Evolutionary conservation across 1,284 basidiomycete species (phyloP), one percentile per base, ranked within the genome.

Genomic region (Pseudozyma tsukubaensis): DNA sequence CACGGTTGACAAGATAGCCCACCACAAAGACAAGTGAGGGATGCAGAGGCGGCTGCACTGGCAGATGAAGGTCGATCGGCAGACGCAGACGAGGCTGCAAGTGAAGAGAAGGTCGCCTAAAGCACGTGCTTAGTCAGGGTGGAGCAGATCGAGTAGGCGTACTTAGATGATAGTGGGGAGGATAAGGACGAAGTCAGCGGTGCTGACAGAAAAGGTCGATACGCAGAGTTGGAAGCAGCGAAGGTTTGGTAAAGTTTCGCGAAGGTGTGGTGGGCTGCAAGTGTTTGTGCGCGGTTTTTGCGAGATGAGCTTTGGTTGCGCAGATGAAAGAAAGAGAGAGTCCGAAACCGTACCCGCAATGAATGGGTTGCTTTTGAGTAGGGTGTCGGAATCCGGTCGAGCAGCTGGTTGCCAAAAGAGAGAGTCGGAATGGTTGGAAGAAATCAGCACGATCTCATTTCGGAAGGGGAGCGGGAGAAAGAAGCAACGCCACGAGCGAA

Each of bases 391-490:
- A 29, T 29, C 6, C 24, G 24, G 24, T 29, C 24, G 24, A 29
- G 24, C 24, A 29, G 24, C 24, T 29, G 24, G 24, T 29, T 29
- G 24, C 24, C 24, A 29, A 29, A n/a, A n/a, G n/a, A 21, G 51
- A 45, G 42, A 63, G 48, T 29, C 35, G 42, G 21, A 63, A 35
- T 29, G 32, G 24, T 29, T 29, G 24, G 24, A 29, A 29, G 44
- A 53, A 45, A 19, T 60, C 58, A 68, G 45, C 32, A 51, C 50
- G 21, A 44, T 35, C 51, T 68, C 59, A 68, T 68, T 57, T 61
- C 59, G 54, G 35, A 47, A 48, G 18, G 18, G 42, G 13, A 18
- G 14, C 13, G 39, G 50, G 12, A 56, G 14, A 48, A 50, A 29
- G 50, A 43, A 52, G 53, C 53, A 32, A 48, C 43, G 50, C 47